phyloP scores from a whole-genome alignment of 1,284 basidiomycete species.

The Vanrija pseudolonga region DNA sequence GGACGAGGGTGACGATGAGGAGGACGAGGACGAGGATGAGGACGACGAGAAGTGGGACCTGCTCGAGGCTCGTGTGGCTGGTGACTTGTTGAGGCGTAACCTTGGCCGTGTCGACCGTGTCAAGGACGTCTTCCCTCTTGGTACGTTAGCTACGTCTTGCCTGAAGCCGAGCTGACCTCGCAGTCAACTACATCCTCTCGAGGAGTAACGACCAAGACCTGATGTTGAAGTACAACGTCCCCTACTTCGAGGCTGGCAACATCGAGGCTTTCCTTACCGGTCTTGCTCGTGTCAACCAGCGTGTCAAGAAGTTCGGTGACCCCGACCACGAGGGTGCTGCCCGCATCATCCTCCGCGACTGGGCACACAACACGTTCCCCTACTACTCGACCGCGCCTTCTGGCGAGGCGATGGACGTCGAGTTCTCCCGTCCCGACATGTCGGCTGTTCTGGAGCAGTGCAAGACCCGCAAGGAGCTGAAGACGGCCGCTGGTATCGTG shows the following conservation, averaged over 20 bases:
- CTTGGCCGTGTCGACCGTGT: constrained; percentile 82
- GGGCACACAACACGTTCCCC: constrained; percentile 74
- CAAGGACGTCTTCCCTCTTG: constrained; percentile 73
- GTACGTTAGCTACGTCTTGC: constrained; percentile 51
- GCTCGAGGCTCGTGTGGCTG: constrained; percentile 55
- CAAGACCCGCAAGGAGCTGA: constrained; percentile 59
- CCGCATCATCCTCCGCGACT: constrained; percentile 81
- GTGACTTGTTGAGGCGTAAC: constrained; percentile 71
- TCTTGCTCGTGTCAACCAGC: constrained; percentile 71
- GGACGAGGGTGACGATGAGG: constrained; percentile 40
- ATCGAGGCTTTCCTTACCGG: constrained; percentile 72
- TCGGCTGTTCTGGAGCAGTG: constrained; percentile 56
- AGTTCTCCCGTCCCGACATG: constrained; percentile 41
- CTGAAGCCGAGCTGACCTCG: not conserved
- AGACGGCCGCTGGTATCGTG: constrained; percentile 55
- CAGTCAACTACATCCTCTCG: constrained; percentile 70
- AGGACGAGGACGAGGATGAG: constrained; percentile 49
- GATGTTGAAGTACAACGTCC: constrained; percentile 83
- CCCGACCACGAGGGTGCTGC: constrained; percentile 76
- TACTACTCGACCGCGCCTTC: constrained; percentile 68
- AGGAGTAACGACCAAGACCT: constrained; percentile 74
- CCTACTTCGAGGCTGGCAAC: constrained; percentile 72
- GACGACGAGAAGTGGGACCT: constrained; percentile 53
- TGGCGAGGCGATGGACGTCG: constrained; percentile 11
- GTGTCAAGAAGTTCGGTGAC: constrained; percentile 77